Base-by-base conservation (phyloP, 2,329 filamentous ascomycete genomes). In the Apiospora sp. region DNA sequence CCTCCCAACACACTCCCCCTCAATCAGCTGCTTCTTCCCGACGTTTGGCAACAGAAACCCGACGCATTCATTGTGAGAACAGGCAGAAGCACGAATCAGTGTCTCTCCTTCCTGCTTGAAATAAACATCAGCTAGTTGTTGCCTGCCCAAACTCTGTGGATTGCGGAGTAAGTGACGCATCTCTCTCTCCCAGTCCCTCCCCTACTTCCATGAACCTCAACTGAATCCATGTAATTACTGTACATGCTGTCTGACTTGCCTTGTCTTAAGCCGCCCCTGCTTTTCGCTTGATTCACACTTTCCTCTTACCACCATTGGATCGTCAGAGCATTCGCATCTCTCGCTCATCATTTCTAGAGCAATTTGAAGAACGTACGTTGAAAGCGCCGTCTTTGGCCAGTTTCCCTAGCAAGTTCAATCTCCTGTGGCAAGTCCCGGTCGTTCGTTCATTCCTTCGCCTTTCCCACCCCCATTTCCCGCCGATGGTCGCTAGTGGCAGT, bases 81-180 rank as follows among this genome's bases (percentile, higher is more conserved):
- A 24, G 58, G 58, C 58, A 41, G 22, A 30, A n/a, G 58, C 58
- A 64, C 58, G 54, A 61, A 61, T 61, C 58, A 64, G 34, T 64
- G 58, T 64, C 34, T 41, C 34, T 69, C n/a, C 44, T 27, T 37
- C 44, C 43, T 48, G 22, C 68, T 70, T 24, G 68, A 70, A 54
- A 51, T 70, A 70, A 70, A 70, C 68, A 70, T 70, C 68, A 58
- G 68, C 68, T 58, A 49, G 27, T 41, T 69, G 34, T 49, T 37
- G 67, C 67, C 67, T 69, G 16, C 27, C 67, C 41, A 74, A 69
- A 70, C 46, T 69, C 49, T 61, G 67, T 67, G 67, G 43, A 73
- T 69, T 75, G 71, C 72, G 71, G 72, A 74, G 74, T 73, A 75
- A 74, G 73, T 74, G 73, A 72, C 71, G 68, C 68, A 71, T 61